These are phyloP conservation scores for Elongisporangium prolatum DNA, from an alignment of 352 stramenopile species.

Conservation along the genomic window DNA sequence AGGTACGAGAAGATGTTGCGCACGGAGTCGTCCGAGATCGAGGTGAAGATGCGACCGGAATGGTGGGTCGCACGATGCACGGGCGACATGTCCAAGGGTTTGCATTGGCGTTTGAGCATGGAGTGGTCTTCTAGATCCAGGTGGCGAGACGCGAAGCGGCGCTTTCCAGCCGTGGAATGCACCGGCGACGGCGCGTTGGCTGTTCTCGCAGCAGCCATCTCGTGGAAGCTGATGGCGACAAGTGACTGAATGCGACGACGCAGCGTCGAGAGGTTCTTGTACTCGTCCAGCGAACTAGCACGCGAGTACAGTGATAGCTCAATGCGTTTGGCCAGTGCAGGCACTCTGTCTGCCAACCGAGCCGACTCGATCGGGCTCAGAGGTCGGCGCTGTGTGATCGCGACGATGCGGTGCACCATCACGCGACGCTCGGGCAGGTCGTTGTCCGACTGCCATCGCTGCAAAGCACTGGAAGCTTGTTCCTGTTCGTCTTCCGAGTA, in stretches of 20 bases:
- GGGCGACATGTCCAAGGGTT: slow-evolving; percentile 1
- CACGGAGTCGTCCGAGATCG: slow-evolving; percentile 43
- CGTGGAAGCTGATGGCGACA: slow-evolving; percentile 61
- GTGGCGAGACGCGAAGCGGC: slow-evolving; percentile 16
- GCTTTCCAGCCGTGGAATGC: slow-evolving; percentile 14
- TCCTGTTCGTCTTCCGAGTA: slow-evolving; percentile 9
- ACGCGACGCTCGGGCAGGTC: slow-evolving; percentile 57
- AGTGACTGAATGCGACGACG: slow-evolving; percentile 66
- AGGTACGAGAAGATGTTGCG: slow-evolving; percentile 56
- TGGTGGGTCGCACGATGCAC: not conserved
- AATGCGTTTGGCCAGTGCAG: slow-evolving; percentile 56
- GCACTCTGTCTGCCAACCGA: not conserved
- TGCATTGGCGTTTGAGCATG: slow-evolving; percentile 36
- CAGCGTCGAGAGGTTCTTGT: slow-evolving; percentile 63
- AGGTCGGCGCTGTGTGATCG: slow-evolving; percentile 31
- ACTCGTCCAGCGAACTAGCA: slow-evolving; percentile 59
- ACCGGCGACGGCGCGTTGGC: slow-evolving; percentile 6
- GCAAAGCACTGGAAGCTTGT: slow-evolving; percentile 1
- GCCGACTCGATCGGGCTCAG: not conserved
- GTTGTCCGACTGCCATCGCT: slow-evolving; percentile 48
- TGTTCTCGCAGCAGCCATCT: slow-evolving; percentile 30
- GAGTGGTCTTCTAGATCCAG: slow-evolving; percentile 7
- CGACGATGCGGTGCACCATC: slow-evolving; percentile 72
- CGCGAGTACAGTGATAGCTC: slow-evolving; percentile 70
- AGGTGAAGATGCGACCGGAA: slow-evolving; percentile 12